A percentile compares a stretch with the other conserved stretches of the same genome.
These are phyloP conservation scores for Phyllachora maydis DNA, from an alignment of 2,329 filamentous ascomycete species.

Conservation along the genomic window DNA sequence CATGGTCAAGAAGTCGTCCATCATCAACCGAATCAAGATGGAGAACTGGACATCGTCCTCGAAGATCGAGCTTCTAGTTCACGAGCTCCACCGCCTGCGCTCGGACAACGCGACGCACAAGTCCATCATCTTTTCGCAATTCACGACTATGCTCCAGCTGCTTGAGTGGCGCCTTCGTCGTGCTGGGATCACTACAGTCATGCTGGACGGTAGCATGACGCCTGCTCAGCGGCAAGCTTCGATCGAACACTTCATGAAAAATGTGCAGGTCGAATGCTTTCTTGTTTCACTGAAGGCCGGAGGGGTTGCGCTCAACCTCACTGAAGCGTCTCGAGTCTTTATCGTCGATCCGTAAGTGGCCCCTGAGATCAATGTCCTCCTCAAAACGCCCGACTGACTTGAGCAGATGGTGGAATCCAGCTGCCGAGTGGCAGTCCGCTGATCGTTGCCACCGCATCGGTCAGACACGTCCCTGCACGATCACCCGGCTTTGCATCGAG, in stretches of 20 bases:
- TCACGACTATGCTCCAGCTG: slow-evolving; percentile 67
- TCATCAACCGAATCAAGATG: slow-evolving; percentile 98
- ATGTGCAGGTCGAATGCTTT: slow-evolving; percentile 86
- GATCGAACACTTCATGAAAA: slow-evolving; percentile 93
- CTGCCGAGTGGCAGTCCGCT: slow-evolving; percentile 96
- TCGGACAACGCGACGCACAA: slow-evolving; percentile 89
- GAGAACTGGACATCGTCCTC: slow-evolving; percentile 96
- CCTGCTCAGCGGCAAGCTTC: slow-evolving; percentile 81
- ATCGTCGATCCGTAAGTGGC: slow-evolving; percentile 77
- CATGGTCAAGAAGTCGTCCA: slow-evolving; percentile 80
- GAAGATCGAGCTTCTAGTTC: slow-evolving; percentile 92
- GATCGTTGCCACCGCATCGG: slow-evolving; percentile 91
- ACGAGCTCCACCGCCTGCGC: slow-evolving; percentile 79
- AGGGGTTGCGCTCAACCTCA: slow-evolving; percentile 86
- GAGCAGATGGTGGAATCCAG: slow-evolving; percentile 95
- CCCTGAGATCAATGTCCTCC: background rate
- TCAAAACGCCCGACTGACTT: slow-evolving; percentile 7
- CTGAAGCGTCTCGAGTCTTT: slow-evolving; percentile 85
- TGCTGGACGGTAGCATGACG: slow-evolving; percentile 96
- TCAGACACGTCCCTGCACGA: slow-evolving; percentile 80
- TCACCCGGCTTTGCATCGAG: slow-evolving; percentile 88
- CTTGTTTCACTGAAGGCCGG: slow-evolving; percentile 90
- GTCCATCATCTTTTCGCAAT: slow-evolving; percentile 93
- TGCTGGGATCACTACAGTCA: slow-evolving; percentile 94
- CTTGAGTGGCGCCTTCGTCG: slow-evolving; percentile 92